These are phyloP conservation scores for Chlamydomonas eustigma DNA, from an alignment of 139 green algal genomes.

Conservation along the genomic window DNA sequence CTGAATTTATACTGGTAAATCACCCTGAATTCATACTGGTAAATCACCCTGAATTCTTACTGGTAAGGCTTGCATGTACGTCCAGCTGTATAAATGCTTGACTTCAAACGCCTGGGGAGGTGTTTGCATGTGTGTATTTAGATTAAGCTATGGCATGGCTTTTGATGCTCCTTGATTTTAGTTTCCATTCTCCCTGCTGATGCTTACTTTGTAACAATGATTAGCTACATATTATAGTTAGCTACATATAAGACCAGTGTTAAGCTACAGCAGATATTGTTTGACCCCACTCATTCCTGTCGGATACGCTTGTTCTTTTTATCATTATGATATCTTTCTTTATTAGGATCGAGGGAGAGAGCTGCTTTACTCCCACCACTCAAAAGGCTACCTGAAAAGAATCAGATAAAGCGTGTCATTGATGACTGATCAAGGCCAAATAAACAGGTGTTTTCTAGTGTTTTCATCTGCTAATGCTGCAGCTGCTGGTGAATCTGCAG, in stretches of 20 bases:
- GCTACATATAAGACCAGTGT: neutral
- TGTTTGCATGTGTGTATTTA: no score
- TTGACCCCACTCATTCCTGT: neutral
- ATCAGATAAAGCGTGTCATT: no score
- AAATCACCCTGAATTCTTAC: neutral
- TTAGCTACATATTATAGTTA: neutral
- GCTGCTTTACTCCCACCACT: slow-evolving; percentile 43
- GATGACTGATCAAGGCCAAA: no score
- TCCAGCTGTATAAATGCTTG: neutral
- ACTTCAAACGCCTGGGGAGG: no score
- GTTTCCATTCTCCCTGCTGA: no score
- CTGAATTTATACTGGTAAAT: neutral
- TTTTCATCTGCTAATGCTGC: no score
- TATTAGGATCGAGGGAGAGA: slow-evolving; percentile 22
- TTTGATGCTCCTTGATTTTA: no score
- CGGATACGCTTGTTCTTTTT: neutral
- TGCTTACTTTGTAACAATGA: neutral
- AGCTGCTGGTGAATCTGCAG: no score
- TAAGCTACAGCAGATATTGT: neutral
- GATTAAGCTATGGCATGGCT: no score
- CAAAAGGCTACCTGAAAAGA: slow-evolving; percentile 27
- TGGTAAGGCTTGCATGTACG: no score
- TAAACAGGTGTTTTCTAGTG: no score
- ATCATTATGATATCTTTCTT: neutral
- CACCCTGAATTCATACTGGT: slow-evolving; percentile 14